Evolutionary conservation across 345 rosid species (phyloP).

Genomic region (Syzygium jambos): DNA sequence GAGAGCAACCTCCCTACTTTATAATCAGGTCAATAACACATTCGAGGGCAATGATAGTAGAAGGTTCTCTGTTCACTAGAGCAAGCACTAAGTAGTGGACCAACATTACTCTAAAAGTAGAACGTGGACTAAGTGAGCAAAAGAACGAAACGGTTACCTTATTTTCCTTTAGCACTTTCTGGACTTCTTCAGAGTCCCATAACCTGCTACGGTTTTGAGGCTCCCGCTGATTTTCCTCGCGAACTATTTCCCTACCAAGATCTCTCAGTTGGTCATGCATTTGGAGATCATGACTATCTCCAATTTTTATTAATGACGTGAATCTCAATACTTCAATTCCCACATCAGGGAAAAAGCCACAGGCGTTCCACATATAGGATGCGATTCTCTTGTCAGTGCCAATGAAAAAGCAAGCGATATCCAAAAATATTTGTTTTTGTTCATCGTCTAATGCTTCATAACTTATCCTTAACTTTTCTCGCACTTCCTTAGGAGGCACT

Average conservation of each 20-base stretch:
- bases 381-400: neutral
- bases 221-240: neutral
- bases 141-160: neutral
- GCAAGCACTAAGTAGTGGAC: neutral
- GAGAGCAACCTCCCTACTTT: neutral
- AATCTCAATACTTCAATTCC: neutral
- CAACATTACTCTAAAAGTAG: neutral
- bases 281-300: accelerated
- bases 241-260: neutral
- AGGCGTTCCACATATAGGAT: neutral
- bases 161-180: neutral
- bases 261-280: neutral
- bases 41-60: neutral
- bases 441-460: too few species aligned
- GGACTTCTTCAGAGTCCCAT: neutral
- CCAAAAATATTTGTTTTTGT: too few species aligned
- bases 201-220: neutral
- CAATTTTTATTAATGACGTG: neutral
- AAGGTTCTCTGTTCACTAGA: neutral
- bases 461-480: too few species aligned
- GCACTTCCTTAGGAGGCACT: too few species aligned
- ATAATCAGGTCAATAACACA: neutral
- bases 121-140: neutral
- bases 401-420: neutral
- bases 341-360: neutral